Base-by-base conservation (phyloP, 331 rosid species). In the Quercus lobata region DNA sequence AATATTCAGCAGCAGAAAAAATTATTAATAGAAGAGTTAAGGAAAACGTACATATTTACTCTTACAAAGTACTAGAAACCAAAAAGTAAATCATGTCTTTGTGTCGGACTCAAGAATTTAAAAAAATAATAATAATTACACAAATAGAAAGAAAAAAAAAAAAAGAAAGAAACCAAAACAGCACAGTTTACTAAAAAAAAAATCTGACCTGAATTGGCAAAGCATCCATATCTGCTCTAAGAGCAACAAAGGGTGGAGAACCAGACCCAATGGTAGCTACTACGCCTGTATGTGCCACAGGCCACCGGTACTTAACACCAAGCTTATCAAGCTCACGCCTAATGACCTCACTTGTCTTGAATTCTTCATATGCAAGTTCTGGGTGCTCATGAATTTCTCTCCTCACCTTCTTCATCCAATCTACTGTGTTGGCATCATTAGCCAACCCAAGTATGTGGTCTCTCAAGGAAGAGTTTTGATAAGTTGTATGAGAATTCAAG, bases 161-260 rank as follows among this genome's bases (percentile, higher is more conserved):
- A 37, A 30, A 30, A 30, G 5, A 30, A 41, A 49, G 55, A 49
- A 49, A 49, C 5, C 18, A 41, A 21, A 54, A 75, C 18, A 16
- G 11, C 29, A 57, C 5, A 34, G 0, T 46, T 41, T 1, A 49
- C 55, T 15, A 49, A 49, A 49, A 34, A 27, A 27, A 10, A 1
- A 21, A n/a, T 27, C 70, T 46, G 29, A 94, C 98, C 97, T 94
- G 89, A 85, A 94, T 87, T 27, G 98, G 98, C 86, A 94, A 70
- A 75, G 97, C 98, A 85, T 94, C 97, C 98, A 94, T 94, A 78
- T 94, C 98, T 2, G 97, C 98, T 83, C 98, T 88, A 6, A 92
- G 90, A 82, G 97, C 98, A 71, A 94, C 90, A 83, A 91, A 85
- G 41, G 98, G 98, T 21, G 97, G 87, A 77, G 78, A 81, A 4